Conservation (phyloP, 2,329 filamentous ascomycete genomes). For the Dissoconium aciculare region DNA sequence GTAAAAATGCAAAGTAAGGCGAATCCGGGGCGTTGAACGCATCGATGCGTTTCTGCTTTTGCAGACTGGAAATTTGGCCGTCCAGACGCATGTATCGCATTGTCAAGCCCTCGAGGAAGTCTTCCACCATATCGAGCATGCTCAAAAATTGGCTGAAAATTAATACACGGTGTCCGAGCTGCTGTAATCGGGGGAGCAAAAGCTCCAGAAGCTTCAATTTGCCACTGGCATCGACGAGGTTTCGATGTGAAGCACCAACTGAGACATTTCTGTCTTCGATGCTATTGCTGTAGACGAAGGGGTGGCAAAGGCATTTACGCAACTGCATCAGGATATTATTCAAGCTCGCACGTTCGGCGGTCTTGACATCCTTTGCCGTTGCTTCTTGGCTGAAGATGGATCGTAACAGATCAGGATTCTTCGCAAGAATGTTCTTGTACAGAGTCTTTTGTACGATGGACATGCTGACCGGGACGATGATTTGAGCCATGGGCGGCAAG, state of each 20-base stretch:
- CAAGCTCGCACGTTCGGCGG: conserved; percentile 57
- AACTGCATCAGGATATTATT: conserved; percentile 95
- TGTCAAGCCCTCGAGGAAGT: conserved; percentile 67
- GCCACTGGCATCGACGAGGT: conserved; percentile 77
- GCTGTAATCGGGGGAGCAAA: conserved; percentile 74
- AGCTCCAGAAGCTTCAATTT: conserved; percentile 74
- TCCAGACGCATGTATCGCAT: conserved; percentile 68
- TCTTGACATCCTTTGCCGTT: conserved; percentile 41
- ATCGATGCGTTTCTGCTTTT: conserved; percentile 92
- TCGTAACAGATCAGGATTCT: conserved; percentile 77
- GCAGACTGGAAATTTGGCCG: conserved; percentile 61
- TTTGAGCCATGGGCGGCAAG: conserved; percentile 81
- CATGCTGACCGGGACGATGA: conserved; percentile 95
- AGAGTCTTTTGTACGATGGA: conserved; percentile 83
- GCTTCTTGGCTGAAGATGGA: conserved; percentile 59
- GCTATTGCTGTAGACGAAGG: conserved; percentile 79
- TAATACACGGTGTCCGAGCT: conserved; percentile 75
- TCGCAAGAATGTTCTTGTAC: conserved; percentile 82
- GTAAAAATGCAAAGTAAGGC: conserved; percentile 70
- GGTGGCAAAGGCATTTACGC: conserved; percentile 86
- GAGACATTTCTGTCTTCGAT: conserved; percentile 70
- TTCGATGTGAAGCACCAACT: conserved; percentile 50
- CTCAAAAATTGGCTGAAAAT: conserved; percentile 93
- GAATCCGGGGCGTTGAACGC: conserved; percentile 79
- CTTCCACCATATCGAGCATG: conserved; percentile 77